Evolutionary conservation across 345 rosid species (phyloP).

Genomic region (Turnera subulata): DNA sequence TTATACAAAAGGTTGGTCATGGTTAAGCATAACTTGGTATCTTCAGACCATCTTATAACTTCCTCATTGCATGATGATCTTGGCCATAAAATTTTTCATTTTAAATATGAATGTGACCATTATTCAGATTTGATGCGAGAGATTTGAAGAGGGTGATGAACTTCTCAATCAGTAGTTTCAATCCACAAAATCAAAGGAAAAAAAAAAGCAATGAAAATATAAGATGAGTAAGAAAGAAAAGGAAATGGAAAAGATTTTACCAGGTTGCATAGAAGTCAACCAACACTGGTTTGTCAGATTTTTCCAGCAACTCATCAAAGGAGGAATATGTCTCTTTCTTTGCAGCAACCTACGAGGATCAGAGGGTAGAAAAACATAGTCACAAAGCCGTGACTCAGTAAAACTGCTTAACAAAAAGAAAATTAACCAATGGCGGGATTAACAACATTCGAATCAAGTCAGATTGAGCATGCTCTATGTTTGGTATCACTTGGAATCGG

Average conservation of each 20-base stretch:
- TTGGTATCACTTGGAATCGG: no score
- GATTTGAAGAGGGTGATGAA: no score
- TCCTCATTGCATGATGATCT: not conserved
- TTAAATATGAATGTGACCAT: no score
- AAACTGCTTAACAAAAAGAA: not conserved
- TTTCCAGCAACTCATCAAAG: constrained; percentile 66
- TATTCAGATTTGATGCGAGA: no score
- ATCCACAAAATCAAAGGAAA: not conserved
- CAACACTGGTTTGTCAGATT: constrained; percentile 66
- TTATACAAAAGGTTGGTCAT: no score
- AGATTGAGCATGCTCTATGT: no score
- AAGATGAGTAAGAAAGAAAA: not conserved
- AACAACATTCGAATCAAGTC: no score
- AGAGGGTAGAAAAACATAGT: not conserved
- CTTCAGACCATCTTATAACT: no score
- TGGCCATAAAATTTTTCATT: no score
- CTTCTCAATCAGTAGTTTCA: not conserved
- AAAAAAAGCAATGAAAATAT: not conserved
- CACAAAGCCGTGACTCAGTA: not conserved
- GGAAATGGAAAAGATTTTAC: constrained; percentile 29
- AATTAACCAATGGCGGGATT: no score
- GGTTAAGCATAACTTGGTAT: no score
- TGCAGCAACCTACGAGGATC: constrained; percentile 50
- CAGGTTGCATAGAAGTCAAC: constrained; percentile 93
- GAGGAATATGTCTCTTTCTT: constrained; percentile 71